Conservation (phyloP, 805 yeast species). For the Torulaspora franciscae region DNA sequence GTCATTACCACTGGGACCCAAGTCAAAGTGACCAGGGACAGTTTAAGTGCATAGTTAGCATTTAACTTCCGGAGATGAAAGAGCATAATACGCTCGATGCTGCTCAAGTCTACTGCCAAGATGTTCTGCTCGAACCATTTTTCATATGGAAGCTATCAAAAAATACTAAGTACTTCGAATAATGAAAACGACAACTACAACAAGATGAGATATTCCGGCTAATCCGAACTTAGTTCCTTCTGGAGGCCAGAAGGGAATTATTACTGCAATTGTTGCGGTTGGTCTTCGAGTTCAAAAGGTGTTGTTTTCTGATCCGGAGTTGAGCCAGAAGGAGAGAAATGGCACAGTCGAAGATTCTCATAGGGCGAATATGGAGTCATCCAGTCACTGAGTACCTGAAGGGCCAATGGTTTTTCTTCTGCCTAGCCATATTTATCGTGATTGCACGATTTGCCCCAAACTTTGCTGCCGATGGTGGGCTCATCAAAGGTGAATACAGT, state of each 20-base stretch:
- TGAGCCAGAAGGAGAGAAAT: neutral
- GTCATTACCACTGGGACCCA: constrained; percentile 82
- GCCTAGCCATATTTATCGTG: constrained; percentile 66
- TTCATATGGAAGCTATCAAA: neutral
- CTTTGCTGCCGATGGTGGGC: constrained; percentile 80
- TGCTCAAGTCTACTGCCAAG: neutral
- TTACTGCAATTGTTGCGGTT: neutral
- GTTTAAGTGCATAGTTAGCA: constrained; percentile 5
- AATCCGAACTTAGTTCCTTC: too few species aligned
- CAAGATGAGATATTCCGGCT: neutral
- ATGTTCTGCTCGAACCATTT: neutral
- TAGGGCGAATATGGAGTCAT: constrained; percentile 19
- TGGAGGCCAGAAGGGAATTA: too few species aligned
- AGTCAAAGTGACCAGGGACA: constrained; percentile 40
- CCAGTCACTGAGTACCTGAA: constrained; percentile 21
- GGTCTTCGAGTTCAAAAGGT: neutral
- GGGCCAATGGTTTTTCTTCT: constrained; percentile 70
- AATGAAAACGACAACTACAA: neutral
- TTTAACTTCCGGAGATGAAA: neutral
- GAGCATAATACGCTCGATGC: neutral
- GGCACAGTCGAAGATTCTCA: neutral
- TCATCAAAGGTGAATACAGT: constrained; percentile 65
- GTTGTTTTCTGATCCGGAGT: neutral
- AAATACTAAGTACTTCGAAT: neutral
- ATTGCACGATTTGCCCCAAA: constrained; percentile 74